phyloP scores from a whole-genome alignment of 139 green algal genomes.

The Eudorina sp. region DNA sequence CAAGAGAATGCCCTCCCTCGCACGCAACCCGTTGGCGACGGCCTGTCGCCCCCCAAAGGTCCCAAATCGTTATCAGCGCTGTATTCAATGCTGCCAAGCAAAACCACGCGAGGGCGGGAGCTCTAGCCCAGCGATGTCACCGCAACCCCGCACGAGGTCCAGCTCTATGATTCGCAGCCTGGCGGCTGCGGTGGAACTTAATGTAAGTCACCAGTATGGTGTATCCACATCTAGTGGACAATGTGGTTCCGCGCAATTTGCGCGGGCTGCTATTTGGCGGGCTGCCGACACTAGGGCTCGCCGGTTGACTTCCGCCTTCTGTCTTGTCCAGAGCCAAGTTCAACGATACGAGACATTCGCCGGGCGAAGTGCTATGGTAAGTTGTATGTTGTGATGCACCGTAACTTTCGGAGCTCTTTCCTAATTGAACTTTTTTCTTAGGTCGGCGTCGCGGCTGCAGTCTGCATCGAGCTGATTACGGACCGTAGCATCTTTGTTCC shows the following conservation, averaged over 20 bases:
- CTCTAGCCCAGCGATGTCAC: no score
- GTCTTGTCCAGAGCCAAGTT: background rate
- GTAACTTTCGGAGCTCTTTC: no score
- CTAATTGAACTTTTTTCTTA: no score
- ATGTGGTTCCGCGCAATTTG: no score
- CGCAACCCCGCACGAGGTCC: background rate
- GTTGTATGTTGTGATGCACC: background rate
- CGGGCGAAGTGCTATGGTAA: slow-evolving; percentile 36
- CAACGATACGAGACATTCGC: slow-evolving; percentile 33
- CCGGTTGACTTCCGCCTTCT: background rate
- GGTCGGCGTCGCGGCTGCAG: slow-evolving; percentile 4
- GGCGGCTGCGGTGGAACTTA: slow-evolving; percentile 24
- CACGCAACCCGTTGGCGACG: no score
- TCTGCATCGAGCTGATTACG: background rate
- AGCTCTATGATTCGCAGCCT: slow-evolving; percentile 31
- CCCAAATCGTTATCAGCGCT: no score
- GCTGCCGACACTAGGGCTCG: background rate
- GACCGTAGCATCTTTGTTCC: background rate
- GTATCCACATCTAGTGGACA: no score
- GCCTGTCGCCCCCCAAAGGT: no score
- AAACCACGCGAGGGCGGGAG: no score
- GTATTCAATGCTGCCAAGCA: no score
- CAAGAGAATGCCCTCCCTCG: no score
- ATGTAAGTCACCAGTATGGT: background rate
- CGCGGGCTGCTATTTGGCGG: no score